Conservation (phyloP, 176 grass and related monocot species). For the Chloris gayana region DNA sequence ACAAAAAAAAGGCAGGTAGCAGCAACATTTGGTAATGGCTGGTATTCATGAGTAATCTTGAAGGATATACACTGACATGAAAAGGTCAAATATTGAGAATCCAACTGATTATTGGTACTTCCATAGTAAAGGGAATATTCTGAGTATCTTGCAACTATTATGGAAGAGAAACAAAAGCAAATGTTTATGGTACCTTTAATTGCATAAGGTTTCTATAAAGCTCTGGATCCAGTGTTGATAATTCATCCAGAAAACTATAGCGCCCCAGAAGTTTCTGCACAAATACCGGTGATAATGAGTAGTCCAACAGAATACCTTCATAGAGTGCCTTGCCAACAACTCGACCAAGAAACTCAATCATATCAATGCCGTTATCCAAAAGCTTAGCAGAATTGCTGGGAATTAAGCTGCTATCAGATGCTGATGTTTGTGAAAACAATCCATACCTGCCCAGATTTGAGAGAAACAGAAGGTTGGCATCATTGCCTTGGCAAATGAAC, state of each 20-base stretch:
- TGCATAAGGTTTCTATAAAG: constrained; percentile 95
- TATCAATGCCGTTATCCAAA: constrained; percentile 86
- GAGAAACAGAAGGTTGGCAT: constrained; percentile 34
- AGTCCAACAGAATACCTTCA: constrained; percentile 96
- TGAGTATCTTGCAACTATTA: constrained; percentile 9
- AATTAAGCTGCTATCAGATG: constrained; percentile 82
- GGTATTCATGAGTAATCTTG: constrained; percentile 7
- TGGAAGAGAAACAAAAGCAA: neutral
- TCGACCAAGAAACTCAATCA: constrained; percentile 95
- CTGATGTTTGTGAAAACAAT: constrained; percentile 85
- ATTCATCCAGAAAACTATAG: constrained; percentile 95
- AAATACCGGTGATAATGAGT: constrained; percentile 96
- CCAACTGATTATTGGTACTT: neutral
- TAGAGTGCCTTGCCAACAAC: constrained; percentile 97
- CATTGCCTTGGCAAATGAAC: neutral
- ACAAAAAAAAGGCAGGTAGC: neutral
- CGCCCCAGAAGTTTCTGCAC: constrained; percentile 92
- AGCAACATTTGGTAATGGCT: neutral
- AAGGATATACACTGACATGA: neutral
- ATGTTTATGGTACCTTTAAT: constrained; percentile 64
- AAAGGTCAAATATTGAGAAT: neutral
- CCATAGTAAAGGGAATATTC: neutral
- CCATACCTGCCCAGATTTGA: constrained; percentile 64
- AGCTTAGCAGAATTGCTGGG: constrained; percentile 89
- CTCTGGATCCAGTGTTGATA: constrained; percentile 90